Conservation (phyloP, 306 rosid species). For the Rosa persica region DNA sequence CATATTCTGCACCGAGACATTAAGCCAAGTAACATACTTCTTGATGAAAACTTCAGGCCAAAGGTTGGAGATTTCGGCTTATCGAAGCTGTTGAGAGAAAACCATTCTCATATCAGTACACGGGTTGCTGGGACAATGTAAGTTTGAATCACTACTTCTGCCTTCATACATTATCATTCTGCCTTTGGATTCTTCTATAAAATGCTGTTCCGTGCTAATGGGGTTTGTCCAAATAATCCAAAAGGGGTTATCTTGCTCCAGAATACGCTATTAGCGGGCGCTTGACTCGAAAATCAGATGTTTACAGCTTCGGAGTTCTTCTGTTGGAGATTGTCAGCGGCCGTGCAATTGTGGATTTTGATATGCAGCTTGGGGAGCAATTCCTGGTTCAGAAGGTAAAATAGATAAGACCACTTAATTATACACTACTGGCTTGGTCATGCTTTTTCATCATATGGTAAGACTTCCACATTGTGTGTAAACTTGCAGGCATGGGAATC, state of each 20-base stretch:
- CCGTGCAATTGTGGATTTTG: conserved; percentile 51
- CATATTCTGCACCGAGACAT: conserved; percentile 88
- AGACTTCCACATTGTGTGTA: conserved; percentile 4
- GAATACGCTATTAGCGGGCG: conserved; percentile 86
- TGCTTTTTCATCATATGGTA: background rate
- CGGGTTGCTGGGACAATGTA: conserved; percentile 96
- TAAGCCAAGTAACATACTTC: conserved; percentile 81
- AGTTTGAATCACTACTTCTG: conserved; percentile 30
- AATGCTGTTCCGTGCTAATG: conserved; percentile 32
- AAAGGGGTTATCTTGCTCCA: conserved; percentile 94
- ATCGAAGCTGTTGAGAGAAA: conserved; percentile 62
- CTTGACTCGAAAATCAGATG: conserved; percentile 84
- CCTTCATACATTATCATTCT: background rate
- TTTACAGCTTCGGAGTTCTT: conserved; percentile 84
- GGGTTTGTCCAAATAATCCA: conserved; percentile 22
- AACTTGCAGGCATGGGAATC: conserved; percentile 78
- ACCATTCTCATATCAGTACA: conserved; percentile 71
- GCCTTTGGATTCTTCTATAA: conserved; percentile 9
- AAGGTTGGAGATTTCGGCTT: conserved; percentile 86
- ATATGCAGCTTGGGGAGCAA: conserved; percentile 53
- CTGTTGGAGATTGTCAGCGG: conserved; percentile 76
- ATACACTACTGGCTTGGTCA: background rate
- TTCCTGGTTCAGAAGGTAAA: conserved; percentile 85
- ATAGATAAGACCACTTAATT: background rate
- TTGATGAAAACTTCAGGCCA: conserved; percentile 58